phyloP scores from a whole-genome alignment of 164 flowering plant species.

The Vitis riparia region DNA sequence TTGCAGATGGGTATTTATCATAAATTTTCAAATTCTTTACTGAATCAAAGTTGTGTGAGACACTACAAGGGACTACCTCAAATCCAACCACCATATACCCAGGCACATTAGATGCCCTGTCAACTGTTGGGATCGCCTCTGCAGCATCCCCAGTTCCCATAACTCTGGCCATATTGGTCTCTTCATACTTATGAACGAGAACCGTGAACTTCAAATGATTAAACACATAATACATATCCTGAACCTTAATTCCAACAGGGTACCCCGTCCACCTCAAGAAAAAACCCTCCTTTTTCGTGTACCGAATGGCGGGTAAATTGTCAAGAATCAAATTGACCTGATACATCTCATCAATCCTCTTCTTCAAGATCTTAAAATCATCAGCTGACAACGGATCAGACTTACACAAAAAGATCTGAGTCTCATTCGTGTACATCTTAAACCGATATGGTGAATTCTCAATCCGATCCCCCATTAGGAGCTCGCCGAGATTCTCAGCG shows the following conservation, averaged over 20 bases:
- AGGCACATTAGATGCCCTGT: slow-evolving; percentile 42
- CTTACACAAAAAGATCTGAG: slow-evolving; percentile 57
- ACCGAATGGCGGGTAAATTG: slow-evolving; percentile 74
- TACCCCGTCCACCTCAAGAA: slow-evolving; percentile 73
- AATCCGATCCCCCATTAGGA: slow-evolving; percentile 88
- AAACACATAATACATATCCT: slow-evolving; percentile 64
- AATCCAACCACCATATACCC: slow-evolving; percentile 91
- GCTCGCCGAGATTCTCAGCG: slow-evolving; percentile 84
- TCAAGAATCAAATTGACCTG: slow-evolving; percentile 81
- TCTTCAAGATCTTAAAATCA: slow-evolving; percentile 48
- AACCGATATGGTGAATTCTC: slow-evolving; percentile 80
- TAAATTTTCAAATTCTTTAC: slow-evolving; percentile 59
- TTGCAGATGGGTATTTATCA: slow-evolving; percentile 46
- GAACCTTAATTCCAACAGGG: slow-evolving; percentile 71
- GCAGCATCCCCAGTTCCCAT: slow-evolving; percentile 87
- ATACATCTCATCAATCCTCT: slow-evolving; percentile 86
- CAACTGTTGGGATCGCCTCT: slow-evolving; percentile 52
- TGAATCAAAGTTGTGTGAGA: slow-evolving; percentile 43
- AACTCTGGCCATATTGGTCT: slow-evolving; percentile 66
- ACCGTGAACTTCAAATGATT: slow-evolving; percentile 80
- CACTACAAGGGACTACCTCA: slow-evolving; percentile 76
- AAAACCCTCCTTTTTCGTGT: slow-evolving; percentile 56
- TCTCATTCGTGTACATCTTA: slow-evolving; percentile 61
- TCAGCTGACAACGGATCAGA: slow-evolving; percentile 50
- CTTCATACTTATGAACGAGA: slow-evolving; percentile 77